These are phyloP conservation scores for Calonectria leucothoes DNA, from an alignment of 2,329 filamentous ascomycete genomes.

Conservation along the genomic window DNA sequence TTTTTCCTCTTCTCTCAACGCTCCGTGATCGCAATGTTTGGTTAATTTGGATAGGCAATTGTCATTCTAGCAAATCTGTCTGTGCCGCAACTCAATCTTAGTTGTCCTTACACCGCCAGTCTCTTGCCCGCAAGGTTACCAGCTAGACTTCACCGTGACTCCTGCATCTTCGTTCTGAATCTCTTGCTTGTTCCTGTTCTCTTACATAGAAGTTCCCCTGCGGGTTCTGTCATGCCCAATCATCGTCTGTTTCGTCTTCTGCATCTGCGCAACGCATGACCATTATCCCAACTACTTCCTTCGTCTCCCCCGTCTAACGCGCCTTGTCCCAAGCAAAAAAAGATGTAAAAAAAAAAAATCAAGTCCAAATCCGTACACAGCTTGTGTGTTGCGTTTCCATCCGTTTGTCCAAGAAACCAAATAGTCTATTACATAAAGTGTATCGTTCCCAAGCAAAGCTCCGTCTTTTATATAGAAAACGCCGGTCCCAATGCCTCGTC, in stretches of 20 bases:
- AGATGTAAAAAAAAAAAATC: background rate
- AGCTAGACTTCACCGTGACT: conserved; percentile 29
- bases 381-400: background rate
- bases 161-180: background rate
- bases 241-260: background rate
- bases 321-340: background rate
- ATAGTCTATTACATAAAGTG: conserved; percentile 23
- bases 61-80: conserved; percentile 4
- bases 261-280: background rate
- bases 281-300: background rate
- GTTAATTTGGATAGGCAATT: conserved; percentile 4
- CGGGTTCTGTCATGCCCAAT: conserved; percentile 13
- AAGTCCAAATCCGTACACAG: background rate
- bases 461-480: conserved; percentile 25
- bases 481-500: conserved; percentile 28
- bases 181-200: conserved; percentile 10
- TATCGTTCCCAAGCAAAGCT: conserved; percentile 17
- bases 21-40: background rate
- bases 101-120: conserved; percentile 39
- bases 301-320: background rate
- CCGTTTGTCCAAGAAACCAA: background rate
- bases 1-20: background rate
- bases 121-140: conserved; percentile 37
- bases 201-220: background rate
- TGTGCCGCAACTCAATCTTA: conserved; percentile 6